Conservation (phyloP, 441 rosid species). For the Geranium incanum region DNA sequence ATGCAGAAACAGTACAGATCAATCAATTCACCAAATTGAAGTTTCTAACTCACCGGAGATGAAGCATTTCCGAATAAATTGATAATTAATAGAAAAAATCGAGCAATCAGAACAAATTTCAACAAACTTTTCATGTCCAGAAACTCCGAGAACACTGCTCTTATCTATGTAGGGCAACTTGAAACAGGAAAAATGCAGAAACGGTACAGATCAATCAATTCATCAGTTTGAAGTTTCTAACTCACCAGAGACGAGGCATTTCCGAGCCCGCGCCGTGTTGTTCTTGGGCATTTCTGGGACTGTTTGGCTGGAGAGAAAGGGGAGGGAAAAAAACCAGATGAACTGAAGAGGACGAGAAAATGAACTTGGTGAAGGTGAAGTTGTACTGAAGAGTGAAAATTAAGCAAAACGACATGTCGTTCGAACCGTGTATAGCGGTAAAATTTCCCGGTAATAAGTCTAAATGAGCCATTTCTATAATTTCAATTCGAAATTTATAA, state of each 20-base stretch:
- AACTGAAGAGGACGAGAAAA: no score
- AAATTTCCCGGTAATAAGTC: no score
- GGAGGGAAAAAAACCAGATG: not conserved
- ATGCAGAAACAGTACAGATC: not conserved
- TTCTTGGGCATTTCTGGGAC: not conserved
- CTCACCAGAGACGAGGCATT: not conserved
- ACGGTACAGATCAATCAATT: not conserved
- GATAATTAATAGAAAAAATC: not conserved
- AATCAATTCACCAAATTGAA: not conserved
- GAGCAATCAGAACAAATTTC: not conserved
- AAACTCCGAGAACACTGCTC: not conserved
- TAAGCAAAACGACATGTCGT: no score
- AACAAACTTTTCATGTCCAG: not conserved
- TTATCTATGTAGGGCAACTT: not conserved
- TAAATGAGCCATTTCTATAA: no score
- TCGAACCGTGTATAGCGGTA: no score
- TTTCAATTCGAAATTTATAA: no score
- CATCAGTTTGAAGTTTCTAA: not conserved
- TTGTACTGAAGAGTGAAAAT: no score
- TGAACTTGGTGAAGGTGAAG: no score
- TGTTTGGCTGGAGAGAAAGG: not conserved
- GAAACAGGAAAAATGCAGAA: not conserved
- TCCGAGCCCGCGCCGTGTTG: no score
- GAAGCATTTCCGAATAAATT: no score
- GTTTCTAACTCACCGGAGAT: not conserved